Evolutionary conservation across 805 yeast species (phyloP), one percentile per base, ranked within the genome.

Genomic region (Brettanomyces custersianus): DNA sequence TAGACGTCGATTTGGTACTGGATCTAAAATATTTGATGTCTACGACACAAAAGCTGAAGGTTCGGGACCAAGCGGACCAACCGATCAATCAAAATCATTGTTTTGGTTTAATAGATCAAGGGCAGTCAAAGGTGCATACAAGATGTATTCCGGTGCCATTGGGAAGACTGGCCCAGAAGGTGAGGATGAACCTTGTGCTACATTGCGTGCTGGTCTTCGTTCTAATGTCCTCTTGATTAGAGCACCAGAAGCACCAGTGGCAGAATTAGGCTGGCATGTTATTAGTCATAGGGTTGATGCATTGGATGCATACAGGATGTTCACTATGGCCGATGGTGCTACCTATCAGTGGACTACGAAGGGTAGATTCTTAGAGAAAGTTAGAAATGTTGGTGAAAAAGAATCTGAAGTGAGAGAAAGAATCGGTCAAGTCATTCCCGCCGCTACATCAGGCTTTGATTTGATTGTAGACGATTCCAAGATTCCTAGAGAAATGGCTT

Each of bases 111-210:
- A 63, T 12, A 62, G 81, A 44, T 74, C 81, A n/a, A 63, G 80
- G 42, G 78, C 80, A 4, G 80, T 75, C 34, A 75, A 74, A 53
- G 80, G 82, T 34, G 77, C 79, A 2, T 76, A 74, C 57, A 72
- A 68, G 49, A 67, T 75, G 74, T 74, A 61, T 45, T 63, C 70
- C 8, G 46, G 60, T 9, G 60, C 50, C 13, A 56, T 67, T 29
- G 43, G 49, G 25, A 61, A 56, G 4, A 67, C 73, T 1, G 74
- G 73, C 3, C 57, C 58, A 22, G 54, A 66, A 9, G 74, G 70
- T 16, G 68, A 64, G 43, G 77, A 72, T 42, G 71, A 69, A 44
- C 80, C 80, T 2, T 68, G 72, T 31, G 80, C 78, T 4, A 65
- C 73, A 9, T 44, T 74, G 15, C 60, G 80, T 41, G 81, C 81